phyloP scores from a whole-genome alignment of 1,284 basidiomycete genomes.

The Sanghuangporus sanghuang region DNA sequence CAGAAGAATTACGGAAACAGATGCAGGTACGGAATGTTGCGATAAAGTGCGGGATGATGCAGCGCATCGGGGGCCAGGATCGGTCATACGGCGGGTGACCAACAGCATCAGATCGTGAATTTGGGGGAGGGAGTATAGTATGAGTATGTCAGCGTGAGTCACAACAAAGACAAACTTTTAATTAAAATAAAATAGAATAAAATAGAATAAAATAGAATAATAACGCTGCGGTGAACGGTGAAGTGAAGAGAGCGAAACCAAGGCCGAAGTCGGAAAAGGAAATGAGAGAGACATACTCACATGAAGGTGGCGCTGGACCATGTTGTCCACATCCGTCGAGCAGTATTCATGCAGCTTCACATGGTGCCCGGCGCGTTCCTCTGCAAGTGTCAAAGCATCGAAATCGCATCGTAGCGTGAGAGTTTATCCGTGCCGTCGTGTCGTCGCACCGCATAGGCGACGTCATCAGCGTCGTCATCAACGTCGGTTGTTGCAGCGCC shows the following conservation, averaged over 20 bases:
- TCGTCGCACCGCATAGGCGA: neutral
- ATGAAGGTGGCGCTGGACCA: constrained; percentile 44
- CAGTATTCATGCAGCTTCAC: constrained; percentile 62
- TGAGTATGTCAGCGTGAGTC: neutral
- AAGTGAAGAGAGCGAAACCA: neutral
- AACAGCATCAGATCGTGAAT: neutral
- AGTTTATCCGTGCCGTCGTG: neutral
- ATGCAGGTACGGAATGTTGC: neutral
- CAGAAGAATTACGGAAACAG: neutral
- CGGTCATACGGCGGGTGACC: neutral
- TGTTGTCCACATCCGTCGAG: constrained; percentile 47
- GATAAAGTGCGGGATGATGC: neutral
- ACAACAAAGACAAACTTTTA: neutral
- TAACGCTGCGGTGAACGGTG: neutral
- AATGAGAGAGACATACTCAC: constrained; percentile 26
- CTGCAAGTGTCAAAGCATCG: constrained; percentile 24
- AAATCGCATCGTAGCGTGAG: neutral
- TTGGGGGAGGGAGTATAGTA: neutral
- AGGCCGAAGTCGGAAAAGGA: neutral
- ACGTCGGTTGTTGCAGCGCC: neutral
- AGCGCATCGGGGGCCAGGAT: neutral
- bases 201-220: neutral
- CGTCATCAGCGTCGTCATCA: constrained; percentile 2
- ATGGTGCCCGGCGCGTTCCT: constrained; percentile 49
- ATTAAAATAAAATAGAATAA: neutral